phyloP scores from a whole-genome alignment of 1,284 basidiomycete genomes.

The Polyporus tsugae region DNA sequence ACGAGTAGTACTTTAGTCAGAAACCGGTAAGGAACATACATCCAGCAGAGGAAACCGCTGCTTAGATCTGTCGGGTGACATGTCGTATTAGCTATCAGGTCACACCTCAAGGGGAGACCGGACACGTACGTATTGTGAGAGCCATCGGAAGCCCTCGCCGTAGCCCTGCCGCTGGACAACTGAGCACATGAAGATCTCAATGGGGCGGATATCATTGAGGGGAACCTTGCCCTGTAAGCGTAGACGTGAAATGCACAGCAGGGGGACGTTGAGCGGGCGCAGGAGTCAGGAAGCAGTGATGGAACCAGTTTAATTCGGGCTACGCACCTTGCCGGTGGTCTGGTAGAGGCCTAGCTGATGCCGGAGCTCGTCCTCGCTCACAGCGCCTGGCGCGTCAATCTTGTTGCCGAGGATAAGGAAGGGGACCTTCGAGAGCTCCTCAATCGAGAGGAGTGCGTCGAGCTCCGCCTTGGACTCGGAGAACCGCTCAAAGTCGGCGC shows the following conservation, averaged over 20 bases:
- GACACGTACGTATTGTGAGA: slow-evolving; percentile 90
- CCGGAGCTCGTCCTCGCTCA: slow-evolving; percentile 97
- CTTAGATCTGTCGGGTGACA: slow-evolving; percentile 41
- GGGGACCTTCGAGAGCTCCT: slow-evolving; percentile 94
- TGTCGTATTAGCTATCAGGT: slow-evolving; percentile 9
- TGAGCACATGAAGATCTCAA: slow-evolving; percentile 99
- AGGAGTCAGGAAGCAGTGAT: background rate
- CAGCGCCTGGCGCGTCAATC: slow-evolving; percentile 98
- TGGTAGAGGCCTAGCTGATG: slow-evolving; percentile 97
- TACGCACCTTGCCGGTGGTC: slow-evolving; percentile 95
- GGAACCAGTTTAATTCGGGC: background rate
- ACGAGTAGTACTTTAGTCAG: slow-evolving; percentile 25
- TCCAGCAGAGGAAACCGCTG: slow-evolving; percentile 7
- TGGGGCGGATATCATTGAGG: slow-evolving; percentile 95
- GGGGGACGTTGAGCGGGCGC: background rate
- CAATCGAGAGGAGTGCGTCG: slow-evolving; percentile 93
- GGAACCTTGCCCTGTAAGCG: slow-evolving; percentile 89
- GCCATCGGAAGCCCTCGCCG: slow-evolving; percentile 98
- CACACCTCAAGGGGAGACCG: background rate
- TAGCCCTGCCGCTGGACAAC: slow-evolving; percentile 99
- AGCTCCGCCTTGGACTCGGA: slow-evolving; percentile 96
- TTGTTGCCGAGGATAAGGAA: slow-evolving; percentile 99
- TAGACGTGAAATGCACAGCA: slow-evolving; percentile 3
- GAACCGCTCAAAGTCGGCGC: slow-evolving; percentile 96
- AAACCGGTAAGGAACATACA: slow-evolving; percentile 1